Conservation (phyloP, 768 basidiomycete genomes). For the Boletus reticuloceps region DNA sequence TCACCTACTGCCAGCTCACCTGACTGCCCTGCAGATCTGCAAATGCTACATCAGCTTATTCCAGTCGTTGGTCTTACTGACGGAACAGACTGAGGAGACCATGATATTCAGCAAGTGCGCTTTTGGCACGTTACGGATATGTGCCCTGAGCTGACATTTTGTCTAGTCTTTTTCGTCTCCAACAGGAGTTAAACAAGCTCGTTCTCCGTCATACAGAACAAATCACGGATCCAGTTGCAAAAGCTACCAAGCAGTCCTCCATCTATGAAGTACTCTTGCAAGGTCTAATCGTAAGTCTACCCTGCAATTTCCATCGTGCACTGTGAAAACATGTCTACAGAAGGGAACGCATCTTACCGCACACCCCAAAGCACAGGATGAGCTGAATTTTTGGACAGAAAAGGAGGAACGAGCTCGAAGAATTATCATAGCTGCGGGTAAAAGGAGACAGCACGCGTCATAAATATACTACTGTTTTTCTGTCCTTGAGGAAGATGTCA, state of each 20-base stretch:
- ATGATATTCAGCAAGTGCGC: constrained; percentile 95
- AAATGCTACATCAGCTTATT: constrained; percentile 78
- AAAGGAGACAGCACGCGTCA: constrained; percentile 24
- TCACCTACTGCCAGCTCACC: not conserved
- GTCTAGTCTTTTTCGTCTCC: constrained; percentile 73
- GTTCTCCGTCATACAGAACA: constrained; percentile 71
- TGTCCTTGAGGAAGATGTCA: constrained; percentile 8
- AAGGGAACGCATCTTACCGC: constrained; percentile 66
- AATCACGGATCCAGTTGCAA: constrained; percentile 55
- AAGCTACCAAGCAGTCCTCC: constrained; percentile 64
- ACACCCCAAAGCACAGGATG: constrained; percentile 83
- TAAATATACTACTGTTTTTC: constrained; percentile 16
- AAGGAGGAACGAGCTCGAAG: constrained; percentile 77
- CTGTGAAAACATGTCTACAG: constrained; percentile 32
- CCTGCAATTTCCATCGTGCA: not conserved
- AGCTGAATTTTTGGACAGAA: constrained; percentile 84
- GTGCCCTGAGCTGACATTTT: not conserved
- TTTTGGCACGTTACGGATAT: not conserved
- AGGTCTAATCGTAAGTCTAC: constrained; percentile 63
- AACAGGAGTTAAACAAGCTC: constrained; percentile 78
- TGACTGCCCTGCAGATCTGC: constrained; percentile 50
- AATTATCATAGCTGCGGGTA: constrained; percentile 46
- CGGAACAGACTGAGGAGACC: constrained; percentile 83
- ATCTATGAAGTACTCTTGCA: constrained; percentile 78
- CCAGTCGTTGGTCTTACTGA: constrained; percentile 77